Percentiles rank a stretch among this genome's conserved stretches.
phyloP scores from a whole-genome alignment of 208 protist species.

The Hexamita inflata region DNA sequence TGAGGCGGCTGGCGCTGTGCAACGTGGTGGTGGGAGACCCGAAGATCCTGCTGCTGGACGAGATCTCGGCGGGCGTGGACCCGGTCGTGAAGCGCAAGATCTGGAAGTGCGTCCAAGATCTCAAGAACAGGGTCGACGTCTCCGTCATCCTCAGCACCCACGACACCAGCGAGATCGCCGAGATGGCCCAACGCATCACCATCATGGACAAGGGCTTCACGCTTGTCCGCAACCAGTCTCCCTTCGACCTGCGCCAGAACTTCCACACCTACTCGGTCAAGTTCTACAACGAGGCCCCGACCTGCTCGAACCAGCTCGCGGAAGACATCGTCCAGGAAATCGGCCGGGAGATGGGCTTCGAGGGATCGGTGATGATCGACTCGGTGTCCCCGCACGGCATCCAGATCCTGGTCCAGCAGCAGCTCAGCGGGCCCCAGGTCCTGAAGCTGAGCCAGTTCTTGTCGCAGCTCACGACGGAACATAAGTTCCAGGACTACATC shows the following conservation, averaged over 20 bases:
- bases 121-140: neutral
- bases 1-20: neutral
- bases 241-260: neutral
- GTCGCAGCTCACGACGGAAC: no score
- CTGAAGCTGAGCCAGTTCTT: neutral
- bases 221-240: neutral
- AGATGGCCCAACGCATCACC: neutral
- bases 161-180: neutral
- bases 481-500: no score
- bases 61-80: constrained; percentile 15
- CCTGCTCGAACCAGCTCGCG: neutral
- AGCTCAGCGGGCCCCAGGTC: neutral
- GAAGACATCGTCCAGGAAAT: neutral
- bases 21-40: neutral
- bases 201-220: neutral
- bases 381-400: neutral
- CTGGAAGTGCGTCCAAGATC: neutral
- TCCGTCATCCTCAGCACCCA: neutral
- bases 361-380: neutral
- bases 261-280: neutral
- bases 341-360: neutral
- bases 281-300: neutral
- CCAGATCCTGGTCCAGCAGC: neutral
- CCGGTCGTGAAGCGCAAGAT: constrained; percentile 10
- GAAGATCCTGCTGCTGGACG: constrained; percentile 13